Evolutionary conservation across 371 early-diverging fungal species (phyloP).

Genomic region (Circinella minor): DNA sequence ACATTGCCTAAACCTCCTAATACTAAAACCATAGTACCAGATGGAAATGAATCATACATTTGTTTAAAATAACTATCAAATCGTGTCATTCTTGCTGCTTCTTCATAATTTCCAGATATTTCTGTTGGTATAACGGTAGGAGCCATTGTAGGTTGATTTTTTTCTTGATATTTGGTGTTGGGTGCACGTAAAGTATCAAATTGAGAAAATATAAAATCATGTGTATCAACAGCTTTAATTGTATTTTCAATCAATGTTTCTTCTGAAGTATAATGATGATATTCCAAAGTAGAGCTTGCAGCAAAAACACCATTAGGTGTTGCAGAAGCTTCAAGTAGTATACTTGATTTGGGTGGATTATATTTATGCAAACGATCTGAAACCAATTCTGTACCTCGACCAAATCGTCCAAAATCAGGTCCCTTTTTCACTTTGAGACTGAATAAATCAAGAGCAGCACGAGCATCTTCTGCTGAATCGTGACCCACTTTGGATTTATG

Average conservation of each 20-base stretch:
- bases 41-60: slow-evolving; percentile 46
- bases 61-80: slow-evolving; percentile 45
- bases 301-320: slow-evolving; percentile 26
- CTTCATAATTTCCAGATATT: neutral
- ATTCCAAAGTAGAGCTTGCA: slow-evolving; percentile 25
- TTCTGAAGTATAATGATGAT: slow-evolving; percentile 33
- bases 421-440: slow-evolving; percentile 61
- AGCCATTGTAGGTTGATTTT: neutral
- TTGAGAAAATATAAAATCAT: slow-evolving; percentile 38
- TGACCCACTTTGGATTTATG: slow-evolving; percentile 60
- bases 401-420: slow-evolving; percentile 51
- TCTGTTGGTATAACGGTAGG: slow-evolving; percentile 16
- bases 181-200: slow-evolving; percentile 10
- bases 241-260: slow-evolving; percentile 32
- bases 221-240: slow-evolving; percentile 22
- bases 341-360: slow-evolving; percentile 41
- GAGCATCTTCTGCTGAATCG: slow-evolving; percentile 81
- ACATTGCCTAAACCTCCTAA: slow-evolving; percentile 44
- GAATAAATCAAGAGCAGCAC: slow-evolving; percentile 73
- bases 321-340: slow-evolving; percentile 44
- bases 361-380: slow-evolving; percentile 55
- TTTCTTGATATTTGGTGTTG: neutral
- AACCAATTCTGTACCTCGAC: slow-evolving; percentile 48
- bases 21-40: slow-evolving; percentile 50
- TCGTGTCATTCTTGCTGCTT: slow-evolving; percentile 18